A percentile compares a stretch with the other conserved stretches of the same genome.
These are phyloP conservation scores for Phytopythium mirpurense DNA, from an alignment of 352 stramenopile species.

Conservation along the genomic window DNA sequence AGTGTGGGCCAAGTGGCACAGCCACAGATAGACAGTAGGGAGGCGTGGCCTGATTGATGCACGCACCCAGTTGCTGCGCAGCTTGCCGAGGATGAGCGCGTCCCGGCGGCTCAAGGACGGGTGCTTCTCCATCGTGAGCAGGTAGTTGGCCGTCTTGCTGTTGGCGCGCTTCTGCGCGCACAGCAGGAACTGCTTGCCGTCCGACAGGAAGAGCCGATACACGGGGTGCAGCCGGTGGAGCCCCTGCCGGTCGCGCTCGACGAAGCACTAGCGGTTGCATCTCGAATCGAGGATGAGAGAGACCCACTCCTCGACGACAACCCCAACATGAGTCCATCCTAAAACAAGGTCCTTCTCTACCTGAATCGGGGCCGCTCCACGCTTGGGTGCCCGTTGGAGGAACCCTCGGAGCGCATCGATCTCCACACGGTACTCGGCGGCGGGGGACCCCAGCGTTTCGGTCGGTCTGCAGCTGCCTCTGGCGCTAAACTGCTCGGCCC, in stretches of 20 bases:
- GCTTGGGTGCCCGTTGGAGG: slow-evolving; percentile 26
- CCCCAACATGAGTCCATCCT: too few species aligned
- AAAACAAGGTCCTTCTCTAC: too few species aligned
- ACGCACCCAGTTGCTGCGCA: slow-evolving; percentile 53
- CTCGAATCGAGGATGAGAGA: too few species aligned
- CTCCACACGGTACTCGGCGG: slow-evolving; percentile 11
- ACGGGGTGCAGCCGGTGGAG: slow-evolving; percentile 46
- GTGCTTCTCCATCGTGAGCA: slow-evolving; percentile 43
- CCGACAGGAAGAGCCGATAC: slow-evolving; percentile 52
- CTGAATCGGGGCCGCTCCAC: slow-evolving; percentile 17
- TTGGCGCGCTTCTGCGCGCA: slow-evolving; percentile 41
- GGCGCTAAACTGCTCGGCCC: slow-evolving; percentile 9
- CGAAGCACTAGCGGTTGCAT: slow-evolving; percentile 32
- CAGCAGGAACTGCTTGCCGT: slow-evolving; percentile 43
- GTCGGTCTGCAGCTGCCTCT: neutral
- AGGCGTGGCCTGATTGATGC: too few species aligned
- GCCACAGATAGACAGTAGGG: too few species aligned
- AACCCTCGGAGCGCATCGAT: slow-evolving; percentile 30
- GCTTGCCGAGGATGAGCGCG: slow-evolving; percentile 41
- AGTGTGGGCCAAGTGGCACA: too few species aligned
- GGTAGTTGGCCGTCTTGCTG: slow-evolving; percentile 59
- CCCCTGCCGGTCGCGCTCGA: slow-evolving; percentile 45
- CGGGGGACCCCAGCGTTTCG: neutral
- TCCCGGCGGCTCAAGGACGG: slow-evolving; percentile 27
- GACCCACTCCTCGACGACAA: too few species aligned